Evolutionary conservation across 176 grass and related monocot species (phyloP).

Genomic region (Carex pumila): DNA sequence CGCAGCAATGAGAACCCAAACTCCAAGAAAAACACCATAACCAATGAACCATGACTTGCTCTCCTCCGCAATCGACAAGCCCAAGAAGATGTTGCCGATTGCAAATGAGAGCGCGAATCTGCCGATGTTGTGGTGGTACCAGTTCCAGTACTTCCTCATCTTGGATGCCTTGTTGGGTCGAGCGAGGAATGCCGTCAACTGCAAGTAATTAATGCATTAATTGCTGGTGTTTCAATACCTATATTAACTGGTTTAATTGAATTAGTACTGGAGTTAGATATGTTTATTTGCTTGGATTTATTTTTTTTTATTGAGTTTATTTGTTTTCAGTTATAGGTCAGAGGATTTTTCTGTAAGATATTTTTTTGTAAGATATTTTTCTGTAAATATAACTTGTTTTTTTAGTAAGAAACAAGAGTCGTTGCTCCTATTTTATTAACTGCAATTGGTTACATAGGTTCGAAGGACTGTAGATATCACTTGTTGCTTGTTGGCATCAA

Average conservation of each 20-base stretch:
- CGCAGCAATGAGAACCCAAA: constrained; percentile 43
- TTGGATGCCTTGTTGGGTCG: constrained; percentile 70
- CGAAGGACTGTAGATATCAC: background rate
- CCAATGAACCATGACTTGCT: constrained; percentile 44
- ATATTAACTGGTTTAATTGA: too few species aligned
- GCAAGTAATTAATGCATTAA: background rate
- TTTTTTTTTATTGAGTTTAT: background rate
- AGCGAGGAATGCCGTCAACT: constrained; percentile 65
- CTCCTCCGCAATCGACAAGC: constrained; percentile 52
- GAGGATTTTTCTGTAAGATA: background rate
- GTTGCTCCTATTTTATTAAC: too few species aligned
- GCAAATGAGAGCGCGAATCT: constrained; percentile 37
- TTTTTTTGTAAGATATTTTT: background rate
- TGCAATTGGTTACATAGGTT: too few species aligned
- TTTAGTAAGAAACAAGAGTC: too few species aligned
- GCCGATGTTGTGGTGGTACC: constrained; percentile 82
- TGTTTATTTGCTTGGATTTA: background rate
- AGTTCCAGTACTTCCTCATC: constrained; percentile 86
- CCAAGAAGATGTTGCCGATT: constrained; percentile 70
- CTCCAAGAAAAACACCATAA: constrained; percentile 60
- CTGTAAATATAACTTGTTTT: too few species aligned
- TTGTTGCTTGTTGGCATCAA: background rate
- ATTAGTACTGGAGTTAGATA: background rate
- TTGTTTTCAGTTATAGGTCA: background rate
- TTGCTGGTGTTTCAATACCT: background rate